Base-by-base conservation (phyloP, 2,329 filamentous ascomycete genomes). In the Verticillium klebahnii region DNA sequence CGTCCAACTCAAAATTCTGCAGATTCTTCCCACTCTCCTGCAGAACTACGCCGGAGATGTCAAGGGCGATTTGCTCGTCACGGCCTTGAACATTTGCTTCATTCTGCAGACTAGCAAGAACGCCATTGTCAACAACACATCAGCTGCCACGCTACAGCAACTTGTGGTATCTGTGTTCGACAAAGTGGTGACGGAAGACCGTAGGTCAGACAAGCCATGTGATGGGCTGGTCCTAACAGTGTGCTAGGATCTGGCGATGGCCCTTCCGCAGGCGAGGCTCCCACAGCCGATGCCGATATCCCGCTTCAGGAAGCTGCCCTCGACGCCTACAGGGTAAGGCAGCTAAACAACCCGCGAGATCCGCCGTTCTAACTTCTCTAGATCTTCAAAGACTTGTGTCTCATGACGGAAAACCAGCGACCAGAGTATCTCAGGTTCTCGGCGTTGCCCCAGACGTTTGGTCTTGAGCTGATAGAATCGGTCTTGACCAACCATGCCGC, bases 131-230 rank as follows among this genome's bases (percentile, higher is more conserved):
- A 96, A 94, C 72, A 96, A 96, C 69, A 98, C 96, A 1, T 95
- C 95, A 11, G 92, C 94, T 31, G 95, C 95, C n/a, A 98, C 95
- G 2, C 80, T 99, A 60, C 94, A 97, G 75, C 95, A 98, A 74
- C 84, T 99, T 15, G 89, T 98, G 8, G 92, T 95, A 36, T 90
- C 91, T 0, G 90, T 97, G 0, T 98, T 97, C 75, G 95, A 98
- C 73, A 95, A 96, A 73, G 92, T 97, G 2, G 85, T 88, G 0
- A 79, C 80, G 6, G 93, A 97, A 78, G 93, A 97, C 72, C 88
- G 88, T 89, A 76, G 73, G 85, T 81, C 14, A 14, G 11, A 19
- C 9, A 6, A 31, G 19, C 14, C 54, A 9, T 11, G 12, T 25
- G 0, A 52, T 14, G 12, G 9, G n/a, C 12, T 19, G 12, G 19